Percentiles rank a stretch among this genome's conserved stretches.
Evolutionary conservation across 2,329 filamentous ascomycete genomes (phyloP).

Genomic region (Stagonosporopsis vannaccii): DNA sequence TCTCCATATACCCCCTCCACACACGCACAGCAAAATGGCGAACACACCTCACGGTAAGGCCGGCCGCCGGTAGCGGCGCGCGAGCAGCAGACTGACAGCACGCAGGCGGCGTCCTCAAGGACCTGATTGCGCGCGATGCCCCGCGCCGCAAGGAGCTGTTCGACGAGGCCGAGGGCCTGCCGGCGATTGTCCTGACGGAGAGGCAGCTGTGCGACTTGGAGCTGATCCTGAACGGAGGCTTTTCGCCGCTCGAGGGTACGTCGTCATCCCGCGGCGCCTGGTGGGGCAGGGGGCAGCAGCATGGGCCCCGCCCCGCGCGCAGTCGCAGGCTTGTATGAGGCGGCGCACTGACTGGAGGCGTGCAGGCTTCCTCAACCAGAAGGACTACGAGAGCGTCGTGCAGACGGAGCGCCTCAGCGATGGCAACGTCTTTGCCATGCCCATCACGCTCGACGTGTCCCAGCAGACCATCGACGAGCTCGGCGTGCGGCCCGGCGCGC

Average conservation of each 20-base stretch:
- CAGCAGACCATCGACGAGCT: slow-evolving; percentile 76
- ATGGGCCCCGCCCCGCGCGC: not conserved
- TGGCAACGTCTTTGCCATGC: slow-evolving; percentile 94
- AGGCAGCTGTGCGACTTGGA: slow-evolving; percentile 98
- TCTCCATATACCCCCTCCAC: slow-evolving; percentile 11
- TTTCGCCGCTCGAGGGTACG: slow-evolving; percentile 95
- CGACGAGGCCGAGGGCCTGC: slow-evolving; percentile 84
- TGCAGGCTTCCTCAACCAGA: slow-evolving; percentile 95
- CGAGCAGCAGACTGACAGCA: slow-evolving; percentile 5
- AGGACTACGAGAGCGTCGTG: slow-evolving; percentile 95
- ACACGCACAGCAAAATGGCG: slow-evolving; percentile 50
- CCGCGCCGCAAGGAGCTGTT: slow-evolving; percentile 80
- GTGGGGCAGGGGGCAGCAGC: slow-evolving; percentile 17
- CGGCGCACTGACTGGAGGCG: not conserved
- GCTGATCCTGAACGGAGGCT: slow-evolving; percentile 95
- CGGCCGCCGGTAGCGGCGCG: not conserved
- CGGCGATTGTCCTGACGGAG: slow-evolving; percentile 85
- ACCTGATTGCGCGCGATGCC: slow-evolving; percentile 91
- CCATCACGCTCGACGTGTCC: slow-evolving; percentile 89
- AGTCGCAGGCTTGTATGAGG: not conserved
- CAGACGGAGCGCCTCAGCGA: slow-evolving; percentile 84
- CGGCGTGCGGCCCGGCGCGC: slow-evolving; percentile 78
- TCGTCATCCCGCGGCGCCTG: slow-evolving; percentile 23
- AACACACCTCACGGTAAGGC: slow-evolving; percentile 57
- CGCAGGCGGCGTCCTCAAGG: slow-evolving; percentile 83